Conservation (phyloP, 2,329 filamentous ascomycete species). For the Stemphylium beticola region DNA sequence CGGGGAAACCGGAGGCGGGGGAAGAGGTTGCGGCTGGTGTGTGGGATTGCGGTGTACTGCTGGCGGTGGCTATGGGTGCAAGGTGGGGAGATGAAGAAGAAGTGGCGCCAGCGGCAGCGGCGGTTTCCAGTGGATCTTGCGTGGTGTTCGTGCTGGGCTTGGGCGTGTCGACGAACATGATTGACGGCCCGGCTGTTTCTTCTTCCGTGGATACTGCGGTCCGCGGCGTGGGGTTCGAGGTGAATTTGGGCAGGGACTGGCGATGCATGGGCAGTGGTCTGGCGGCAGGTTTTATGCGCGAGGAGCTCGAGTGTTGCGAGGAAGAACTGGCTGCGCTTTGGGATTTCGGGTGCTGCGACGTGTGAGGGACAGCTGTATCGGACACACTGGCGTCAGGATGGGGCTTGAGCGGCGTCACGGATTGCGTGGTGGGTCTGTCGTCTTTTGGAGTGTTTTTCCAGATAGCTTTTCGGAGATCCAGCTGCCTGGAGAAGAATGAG, state of each 20-base stretch:
- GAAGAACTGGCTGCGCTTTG: constrained; percentile 24
- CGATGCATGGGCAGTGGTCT: constrained; percentile 59
- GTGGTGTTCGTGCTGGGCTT: constrained; percentile 24
- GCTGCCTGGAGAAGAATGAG: constrained; percentile 34
- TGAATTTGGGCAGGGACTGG: constrained; percentile 68
- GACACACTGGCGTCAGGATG: constrained; percentile 35
- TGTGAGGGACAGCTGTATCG: constrained; percentile 33
- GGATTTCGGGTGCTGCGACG: constrained; percentile 10
- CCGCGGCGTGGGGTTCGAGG: constrained; percentile 74
- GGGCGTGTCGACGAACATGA: constrained; percentile 71
- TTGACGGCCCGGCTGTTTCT: constrained; percentile 67
- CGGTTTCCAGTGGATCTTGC: constrained; percentile 26
- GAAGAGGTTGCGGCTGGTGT: background rate
- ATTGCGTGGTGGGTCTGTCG: constrained; percentile 23
- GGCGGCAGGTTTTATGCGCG: constrained; percentile 34
- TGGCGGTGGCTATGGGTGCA: background rate
- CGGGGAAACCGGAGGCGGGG: constrained; percentile 55
- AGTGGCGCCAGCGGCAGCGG: background rate
- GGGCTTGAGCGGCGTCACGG: constrained; percentile 32
- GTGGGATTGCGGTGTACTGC: background rate
- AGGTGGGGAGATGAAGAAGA: constrained; percentile 1
- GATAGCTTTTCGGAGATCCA: constrained; percentile 37
- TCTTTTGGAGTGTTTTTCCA: constrained; percentile 31
- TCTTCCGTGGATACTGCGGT: constrained; percentile 69
- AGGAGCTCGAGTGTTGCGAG: constrained; percentile 27